Conservation (phyloP, 441 rosid genomes). For the Dalechampia spathulata region DNA sequence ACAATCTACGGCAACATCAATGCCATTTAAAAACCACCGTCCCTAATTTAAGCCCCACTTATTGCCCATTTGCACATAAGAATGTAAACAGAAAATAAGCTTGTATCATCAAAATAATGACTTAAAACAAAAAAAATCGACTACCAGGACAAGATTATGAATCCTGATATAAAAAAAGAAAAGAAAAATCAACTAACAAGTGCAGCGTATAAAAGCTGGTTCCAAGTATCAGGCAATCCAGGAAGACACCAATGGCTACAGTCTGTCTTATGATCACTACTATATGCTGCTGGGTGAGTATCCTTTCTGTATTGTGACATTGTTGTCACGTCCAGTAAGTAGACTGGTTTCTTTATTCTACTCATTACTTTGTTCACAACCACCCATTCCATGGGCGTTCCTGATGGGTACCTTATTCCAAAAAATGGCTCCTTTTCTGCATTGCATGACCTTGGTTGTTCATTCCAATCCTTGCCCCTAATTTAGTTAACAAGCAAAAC, state of each 20-base stretch:
- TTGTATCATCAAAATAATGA: slow-evolving; percentile 13
- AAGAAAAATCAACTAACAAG: slow-evolving; percentile 16
- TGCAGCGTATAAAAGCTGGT: slow-evolving; percentile 33
- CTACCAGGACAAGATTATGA: neutral
- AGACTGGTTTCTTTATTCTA: slow-evolving; percentile 25
- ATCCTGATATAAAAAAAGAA: neutral
- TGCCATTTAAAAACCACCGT: neutral
- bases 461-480: slow-evolving; percentile 66
- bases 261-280: slow-evolving; percentile 28
- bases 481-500: neutral
- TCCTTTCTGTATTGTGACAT: slow-evolving; percentile 43
- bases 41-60: neutral
- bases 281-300: slow-evolving; percentile 39
- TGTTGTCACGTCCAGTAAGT: slow-evolving; percentile 36
- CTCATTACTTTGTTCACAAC: slow-evolving; percentile 48
- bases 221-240: slow-evolving; percentile 59
- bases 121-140: neutral
- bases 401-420: slow-evolving; percentile 63
- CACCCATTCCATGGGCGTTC: slow-evolving; percentile 49
- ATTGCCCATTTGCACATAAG: neutral
- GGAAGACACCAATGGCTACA: slow-evolving; percentile 67
- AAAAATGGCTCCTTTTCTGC: slow-evolving; percentile 52
- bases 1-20: slow-evolving; percentile 7
- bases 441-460: slow-evolving; percentile 46
- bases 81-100: neutral